Percentiles rank a stretch among this genome's conserved stretches.
Conservation (phyloP, 331 rosid genomes). For the Arachis monticola region DNA sequence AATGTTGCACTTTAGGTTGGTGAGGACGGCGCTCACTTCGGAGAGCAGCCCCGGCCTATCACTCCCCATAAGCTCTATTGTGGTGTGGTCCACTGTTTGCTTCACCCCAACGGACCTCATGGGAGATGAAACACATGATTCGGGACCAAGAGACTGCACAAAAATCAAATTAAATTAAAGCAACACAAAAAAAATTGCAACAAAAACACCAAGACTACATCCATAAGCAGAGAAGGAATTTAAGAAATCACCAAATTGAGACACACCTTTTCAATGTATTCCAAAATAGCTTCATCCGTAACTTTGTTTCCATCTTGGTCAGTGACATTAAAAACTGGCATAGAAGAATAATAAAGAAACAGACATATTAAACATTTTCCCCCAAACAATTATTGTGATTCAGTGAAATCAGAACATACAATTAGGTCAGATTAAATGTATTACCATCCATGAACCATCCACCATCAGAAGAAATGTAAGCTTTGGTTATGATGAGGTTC, state of each 20-base stretch:
- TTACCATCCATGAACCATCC: slow-evolving; percentile 99
- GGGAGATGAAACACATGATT: slow-evolving; percentile 68
- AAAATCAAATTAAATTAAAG: not conserved
- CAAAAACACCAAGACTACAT: not conserved
- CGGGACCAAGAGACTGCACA: slow-evolving; percentile 83
- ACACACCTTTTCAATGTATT: slow-evolving; percentile 67
- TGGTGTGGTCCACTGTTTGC: slow-evolving; percentile 69
- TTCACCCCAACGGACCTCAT: slow-evolving; percentile 81
- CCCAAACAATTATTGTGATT: not conserved
- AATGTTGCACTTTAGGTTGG: slow-evolving; percentile 84
- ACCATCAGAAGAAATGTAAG: slow-evolving; percentile 94
- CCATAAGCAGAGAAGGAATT: slow-evolving; percentile 2
- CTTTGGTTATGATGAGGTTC: slow-evolving; percentile 75
- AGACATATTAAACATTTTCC: slow-evolving; percentile 5
- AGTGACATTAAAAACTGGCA: slow-evolving; percentile 89
- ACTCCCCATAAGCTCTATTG: slow-evolving; percentile 81
- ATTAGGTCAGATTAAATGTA: not conserved
- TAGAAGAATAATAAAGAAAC: slow-evolving; percentile 7
- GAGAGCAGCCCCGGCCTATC: slow-evolving; percentile 95
- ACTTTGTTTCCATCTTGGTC: slow-evolving; percentile 91
- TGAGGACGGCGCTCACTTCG: slow-evolving; percentile 85
- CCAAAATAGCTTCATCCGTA: slow-evolving; percentile 76
- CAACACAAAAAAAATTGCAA: not conserved
- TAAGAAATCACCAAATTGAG: slow-evolving; percentile 31
- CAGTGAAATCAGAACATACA: not conserved